Percentiles rank a stretch among this genome's conserved stretches.
phyloP scores from a whole-genome alignment of 169 alveolate genomes.

The Ichthyophthirius multifiliis region DNA sequence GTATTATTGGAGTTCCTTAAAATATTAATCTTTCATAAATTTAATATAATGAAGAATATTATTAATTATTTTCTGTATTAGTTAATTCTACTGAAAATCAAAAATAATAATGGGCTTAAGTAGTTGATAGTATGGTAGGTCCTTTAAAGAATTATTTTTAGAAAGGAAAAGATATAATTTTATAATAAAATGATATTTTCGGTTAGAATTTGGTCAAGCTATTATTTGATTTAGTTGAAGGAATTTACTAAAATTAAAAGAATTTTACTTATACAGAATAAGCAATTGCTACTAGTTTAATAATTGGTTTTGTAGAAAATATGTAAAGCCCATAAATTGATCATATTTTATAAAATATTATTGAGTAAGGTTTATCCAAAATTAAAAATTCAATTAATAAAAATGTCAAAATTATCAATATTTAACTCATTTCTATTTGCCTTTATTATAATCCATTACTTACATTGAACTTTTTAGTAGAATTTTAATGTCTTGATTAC shows the following conservation, averaged over 20 bases:
- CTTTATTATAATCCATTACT: conserved; percentile 27
- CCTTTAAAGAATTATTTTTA: conserved; percentile 29
- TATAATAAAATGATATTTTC: conserved; percentile 19
- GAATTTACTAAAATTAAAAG: conserved; percentile 8
- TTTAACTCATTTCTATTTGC: conserved; percentile 16
- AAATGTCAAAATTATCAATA: conserved; percentile 17
- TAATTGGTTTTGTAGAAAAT: conserved; percentile 25
- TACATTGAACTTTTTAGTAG: not conserved
- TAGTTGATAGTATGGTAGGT: conserved; percentile 19
- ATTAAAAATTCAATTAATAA: conserved; percentile 4
- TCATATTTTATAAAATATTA: conserved; percentile 7
- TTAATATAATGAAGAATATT: not conserved
- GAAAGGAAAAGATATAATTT: conserved; percentile 26
- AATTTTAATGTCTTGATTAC: not conserved
- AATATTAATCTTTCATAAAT: conserved; percentile 7
- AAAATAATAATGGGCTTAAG: conserved; percentile 23
- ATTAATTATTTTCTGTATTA: too few species aligned
- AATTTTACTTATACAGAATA: conserved; percentile 19
- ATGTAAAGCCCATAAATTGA: conserved; percentile 4
- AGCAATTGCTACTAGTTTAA: conserved; percentile 5
- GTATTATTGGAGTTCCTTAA: conserved; percentile 21
- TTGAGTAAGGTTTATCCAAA: not conserved
- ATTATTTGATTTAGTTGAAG: not conserved
- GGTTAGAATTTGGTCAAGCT: conserved; percentile 9
- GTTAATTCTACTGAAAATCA: conserved; percentile 8